Conservation (phyloP, 2,329 filamentous ascomycete species). For the Xylaria sp. region DNA sequence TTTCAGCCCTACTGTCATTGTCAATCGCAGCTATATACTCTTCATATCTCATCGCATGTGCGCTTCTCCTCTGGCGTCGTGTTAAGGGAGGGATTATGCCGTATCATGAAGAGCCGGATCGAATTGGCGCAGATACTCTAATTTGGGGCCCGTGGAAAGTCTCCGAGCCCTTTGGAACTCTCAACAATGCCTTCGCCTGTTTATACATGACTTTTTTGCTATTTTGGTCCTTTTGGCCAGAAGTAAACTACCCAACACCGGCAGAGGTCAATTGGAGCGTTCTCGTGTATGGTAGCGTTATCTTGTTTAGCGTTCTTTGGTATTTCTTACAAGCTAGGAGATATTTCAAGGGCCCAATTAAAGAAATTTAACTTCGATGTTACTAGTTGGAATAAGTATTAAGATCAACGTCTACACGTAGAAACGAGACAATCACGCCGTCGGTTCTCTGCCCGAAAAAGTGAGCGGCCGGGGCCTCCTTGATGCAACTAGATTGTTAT, state of each 20-base stretch:
- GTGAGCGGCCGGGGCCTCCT: too few relatives aligned
- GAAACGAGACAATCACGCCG: too few relatives aligned
- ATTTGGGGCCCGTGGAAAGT: slow-evolving; percentile 62
- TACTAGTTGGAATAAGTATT: too few relatives aligned
- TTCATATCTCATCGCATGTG: slow-evolving; percentile 49
- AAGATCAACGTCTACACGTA: too few relatives aligned
- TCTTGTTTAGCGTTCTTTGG: slow-evolving; percentile 53
- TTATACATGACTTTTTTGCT: slow-evolving; percentile 59
- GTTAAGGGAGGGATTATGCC: slow-evolving; percentile 38
- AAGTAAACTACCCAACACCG: slow-evolving; percentile 40
- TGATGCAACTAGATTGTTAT: too few relatives aligned
- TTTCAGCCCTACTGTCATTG: slow-evolving; percentile 52
- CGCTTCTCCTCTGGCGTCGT: slow-evolving; percentile 49
- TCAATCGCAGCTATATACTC: slow-evolving; percentile 50
- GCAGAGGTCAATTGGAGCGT: slow-evolving; percentile 55
- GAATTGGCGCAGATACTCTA: slow-evolving; percentile 7
- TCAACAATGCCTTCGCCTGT: slow-evolving; percentile 61
- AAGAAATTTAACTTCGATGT: slow-evolving; percentile 30
- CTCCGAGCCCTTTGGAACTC: slow-evolving; percentile 54
- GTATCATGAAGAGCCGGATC: slow-evolving; percentile 8
- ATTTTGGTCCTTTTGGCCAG: slow-evolving; percentile 62
- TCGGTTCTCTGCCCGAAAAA: too few relatives aligned
- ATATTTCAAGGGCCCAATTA: slow-evolving; percentile 53
- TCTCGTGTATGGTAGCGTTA: slow-evolving; percentile 49
- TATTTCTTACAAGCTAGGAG: slow-evolving; percentile 50